Percentiles rank a stretch among this genome's conserved stretches.
These are phyloP conservation scores for Colletotrichum liriopes DNA, from an alignment of 2,329 filamentous ascomycete species.

Conservation along the genomic window DNA sequence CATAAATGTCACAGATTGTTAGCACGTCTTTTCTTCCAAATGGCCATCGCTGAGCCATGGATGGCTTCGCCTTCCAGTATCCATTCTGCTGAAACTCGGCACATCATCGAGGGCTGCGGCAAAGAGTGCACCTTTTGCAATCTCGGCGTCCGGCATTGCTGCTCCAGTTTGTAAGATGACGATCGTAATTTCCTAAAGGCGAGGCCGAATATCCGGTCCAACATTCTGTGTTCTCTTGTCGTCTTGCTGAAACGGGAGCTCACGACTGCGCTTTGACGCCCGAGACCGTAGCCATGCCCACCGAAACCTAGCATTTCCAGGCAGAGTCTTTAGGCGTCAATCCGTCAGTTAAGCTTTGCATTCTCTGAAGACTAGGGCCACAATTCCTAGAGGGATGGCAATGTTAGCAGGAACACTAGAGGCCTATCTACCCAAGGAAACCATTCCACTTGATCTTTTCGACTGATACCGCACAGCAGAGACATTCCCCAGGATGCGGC, in stretches of 20 bases:
- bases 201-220: background rate
- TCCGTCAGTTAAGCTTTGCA: too few species aligned
- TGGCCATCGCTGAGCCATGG: background rate
- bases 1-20: background rate
- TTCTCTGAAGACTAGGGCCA: background rate
- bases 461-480: too few species aligned
- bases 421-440: too few species aligned
- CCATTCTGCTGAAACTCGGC: constrained; percentile 15
- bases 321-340: background rate
- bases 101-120: background rate
- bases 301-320: background rate
- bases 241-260: background rate
- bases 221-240: background rate
- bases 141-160: background rate
- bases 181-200: background rate
- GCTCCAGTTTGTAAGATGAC: background rate
- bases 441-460: background rate
- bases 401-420: too few species aligned
- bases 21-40: background rate
- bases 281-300: background rate
- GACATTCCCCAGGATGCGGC: background rate
- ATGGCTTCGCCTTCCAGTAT: background rate
- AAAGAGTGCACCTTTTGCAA: too few species aligned
- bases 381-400: background rate
- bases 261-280: background rate